phyloP scores from a whole-genome alignment of 306 rosid genomes.

The Pueraria montana region DNA sequence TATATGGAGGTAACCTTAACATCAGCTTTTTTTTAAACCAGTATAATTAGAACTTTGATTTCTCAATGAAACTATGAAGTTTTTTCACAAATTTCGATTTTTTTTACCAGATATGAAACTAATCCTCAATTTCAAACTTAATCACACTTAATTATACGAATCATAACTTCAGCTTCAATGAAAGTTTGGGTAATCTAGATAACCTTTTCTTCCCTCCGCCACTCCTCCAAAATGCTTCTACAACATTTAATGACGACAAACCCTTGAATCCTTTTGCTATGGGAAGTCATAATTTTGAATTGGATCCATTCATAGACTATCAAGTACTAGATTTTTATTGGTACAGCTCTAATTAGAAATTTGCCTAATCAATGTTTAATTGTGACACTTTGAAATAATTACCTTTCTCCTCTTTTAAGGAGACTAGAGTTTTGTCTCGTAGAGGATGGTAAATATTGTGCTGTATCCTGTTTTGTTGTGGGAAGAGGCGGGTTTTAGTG shows the following conservation, averaged over 20 bases:
- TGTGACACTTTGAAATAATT: neutral
- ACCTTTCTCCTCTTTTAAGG: neutral
- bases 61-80: too few relatives aligned
- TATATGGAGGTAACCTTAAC: neutral
- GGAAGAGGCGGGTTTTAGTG: neutral
- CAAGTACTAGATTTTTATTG: neutral
- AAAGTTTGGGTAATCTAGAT: neutral
- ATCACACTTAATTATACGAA: too few relatives aligned
- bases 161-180: neutral
- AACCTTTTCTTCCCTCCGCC: neutral
- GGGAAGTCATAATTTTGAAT: neutral
- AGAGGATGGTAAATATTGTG: neutral
- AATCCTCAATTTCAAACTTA: too few relatives aligned
- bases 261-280: neutral
- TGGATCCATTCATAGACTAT: neutral
- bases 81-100: too few relatives aligned
- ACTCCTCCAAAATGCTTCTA: neutral
- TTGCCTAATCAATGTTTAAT: neutral
- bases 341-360: neutral
- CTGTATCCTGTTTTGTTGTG: neutral
- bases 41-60: too few relatives aligned
- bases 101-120: too few relatives aligned
- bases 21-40: too few relatives aligned
- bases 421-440: neutral
- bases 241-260: neutral